Evolutionary conservation across 495 filamentous ascomycete genomes (phyloP), one percentile per base, ranked within the genome.

Genomic region (Immersiella caudata): DNA sequence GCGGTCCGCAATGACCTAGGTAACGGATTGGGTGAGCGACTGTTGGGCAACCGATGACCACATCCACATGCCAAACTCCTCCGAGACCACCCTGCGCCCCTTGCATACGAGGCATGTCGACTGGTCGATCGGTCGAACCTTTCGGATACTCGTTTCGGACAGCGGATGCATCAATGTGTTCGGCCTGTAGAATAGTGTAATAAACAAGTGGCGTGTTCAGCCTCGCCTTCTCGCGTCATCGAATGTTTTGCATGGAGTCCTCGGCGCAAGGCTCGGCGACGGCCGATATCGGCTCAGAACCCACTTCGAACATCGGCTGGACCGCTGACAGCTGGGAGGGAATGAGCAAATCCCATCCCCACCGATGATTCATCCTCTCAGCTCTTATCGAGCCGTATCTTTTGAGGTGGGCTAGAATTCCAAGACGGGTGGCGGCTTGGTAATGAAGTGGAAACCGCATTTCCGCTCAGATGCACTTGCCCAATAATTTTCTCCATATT

Each of bases 401-500:
- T 57, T 57, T 54, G 26, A 64, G 9, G 52, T 27, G 26, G 57
- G 26, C 29, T 60, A 25, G 26, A 60, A 18, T 16, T 18, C 21
- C 18, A n/a, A 16, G 3, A 20, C 4, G 6, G 12, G 51, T 27
- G 69, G 56, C 68, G 67, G 68, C 73, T 29, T 29, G 21, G 70
- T 64, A 73, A 73, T 69, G 70, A 71, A 73, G 71, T 74, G 57
- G 68, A 55, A 56, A 65, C 36, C 50, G 59, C 52, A 64, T 67
- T 56, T 70, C 66, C 64, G 70, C 57, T 54, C 25, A 61, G 59
- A 57, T 5, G 25, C 21, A 24, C 21, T 46, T 21, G 35, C 29
- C 60, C 36, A 62, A 62, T 33, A 61, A 49, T 49, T 62, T 62
- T 62, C 60, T 50, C 33, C n/a, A 21, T 24, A 21, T 62, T 49